These are phyloP conservation scores for Lentinula aciculospora DNA, from an alignment of 768 basidiomycete genomes.

Conservation along the genomic window DNA sequence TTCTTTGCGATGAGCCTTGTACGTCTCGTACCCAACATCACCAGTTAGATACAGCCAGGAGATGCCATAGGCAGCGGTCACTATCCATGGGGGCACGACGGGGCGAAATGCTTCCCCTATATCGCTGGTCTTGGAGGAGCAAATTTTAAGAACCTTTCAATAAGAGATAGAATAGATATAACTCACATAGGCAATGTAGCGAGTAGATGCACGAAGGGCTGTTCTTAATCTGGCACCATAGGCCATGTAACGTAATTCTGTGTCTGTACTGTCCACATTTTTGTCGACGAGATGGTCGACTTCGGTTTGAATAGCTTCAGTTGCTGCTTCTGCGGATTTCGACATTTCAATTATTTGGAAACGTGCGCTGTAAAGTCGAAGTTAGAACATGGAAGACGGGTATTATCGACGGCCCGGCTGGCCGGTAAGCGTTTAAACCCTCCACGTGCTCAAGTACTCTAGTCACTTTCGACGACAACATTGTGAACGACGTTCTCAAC, in stretches of 20 bases:
- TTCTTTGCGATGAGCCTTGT: conserved; percentile 66
- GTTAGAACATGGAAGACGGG: background rate
- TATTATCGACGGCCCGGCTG: background rate
- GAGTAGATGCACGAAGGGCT: conserved; percentile 58
- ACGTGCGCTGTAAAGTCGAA: too few relatives aligned
- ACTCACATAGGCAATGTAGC: conserved; percentile 77
- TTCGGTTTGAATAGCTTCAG: conserved; percentile 39
- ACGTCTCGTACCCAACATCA: conserved; percentile 78
- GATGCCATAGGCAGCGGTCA: conserved; percentile 74
- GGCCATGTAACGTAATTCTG: conserved; percentile 65
- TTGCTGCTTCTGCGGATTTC: conserved; percentile 23
- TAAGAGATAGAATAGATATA: background rate
- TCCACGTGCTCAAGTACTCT: background rate
- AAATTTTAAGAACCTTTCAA: conserved; percentile 13
- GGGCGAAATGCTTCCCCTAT: conserved; percentile 82
- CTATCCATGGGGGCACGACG: conserved; percentile 64
- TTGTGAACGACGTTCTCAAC: conserved; percentile 17
- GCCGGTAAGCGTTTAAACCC: background rate
- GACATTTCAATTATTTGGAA: conserved; percentile 7
- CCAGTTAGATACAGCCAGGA: conserved; percentile 79
- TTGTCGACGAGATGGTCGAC: conserved; percentile 57
- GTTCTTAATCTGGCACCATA: conserved; percentile 77
- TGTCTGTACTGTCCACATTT: conserved; percentile 61
- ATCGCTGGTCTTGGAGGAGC: conserved; percentile 58
- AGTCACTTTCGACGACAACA: conserved; percentile 12